Evolutionary conservation across 371 early-diverging fungal species (phyloP).

Genomic region (Furculomyces boomerangus): DNA sequence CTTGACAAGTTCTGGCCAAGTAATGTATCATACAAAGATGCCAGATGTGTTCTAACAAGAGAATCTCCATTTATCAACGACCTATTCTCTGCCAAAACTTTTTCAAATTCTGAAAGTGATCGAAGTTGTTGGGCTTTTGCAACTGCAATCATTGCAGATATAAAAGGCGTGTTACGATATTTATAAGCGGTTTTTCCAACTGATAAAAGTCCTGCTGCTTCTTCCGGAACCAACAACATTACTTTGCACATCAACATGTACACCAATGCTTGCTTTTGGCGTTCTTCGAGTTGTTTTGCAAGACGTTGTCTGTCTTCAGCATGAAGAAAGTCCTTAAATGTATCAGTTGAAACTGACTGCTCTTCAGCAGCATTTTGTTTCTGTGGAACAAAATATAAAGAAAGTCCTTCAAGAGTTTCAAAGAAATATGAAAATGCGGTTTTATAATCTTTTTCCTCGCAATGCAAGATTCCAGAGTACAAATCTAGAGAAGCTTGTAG

Average conservation of each 20-base stretch:
- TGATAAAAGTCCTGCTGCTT: slow-evolving; percentile 16
- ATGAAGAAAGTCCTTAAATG: background rate
- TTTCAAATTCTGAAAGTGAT: slow-evolving; percentile 83
- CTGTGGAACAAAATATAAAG: slow-evolving; percentile 63
- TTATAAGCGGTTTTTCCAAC: slow-evolving; percentile 21
- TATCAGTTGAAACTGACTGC: background rate
- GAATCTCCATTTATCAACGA: slow-evolving; percentile 78
- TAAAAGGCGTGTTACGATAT: slow-evolving; percentile 30
- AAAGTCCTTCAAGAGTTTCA: slow-evolving; percentile 89
- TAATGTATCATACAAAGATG: slow-evolving; percentile 87
- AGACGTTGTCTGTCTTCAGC: background rate
- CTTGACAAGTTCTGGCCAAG: slow-evolving; percentile 93
- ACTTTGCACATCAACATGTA: slow-evolving; percentile 96
- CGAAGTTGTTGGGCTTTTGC: slow-evolving; percentile 88
- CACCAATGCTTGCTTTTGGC: slow-evolving; percentile 75
- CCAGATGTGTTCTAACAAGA: slow-evolving; percentile 77
- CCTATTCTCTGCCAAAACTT: slow-evolving; percentile 64
- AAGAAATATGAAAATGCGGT: slow-evolving; percentile 97
- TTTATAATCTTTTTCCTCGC: slow-evolving; percentile 97
- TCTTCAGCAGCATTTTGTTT: background rate
- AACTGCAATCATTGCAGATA: slow-evolving; percentile 88
- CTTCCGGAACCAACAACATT: slow-evolving; percentile 50
- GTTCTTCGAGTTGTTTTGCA: slow-evolving; percentile 9
- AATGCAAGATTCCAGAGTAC: slow-evolving; percentile 93
- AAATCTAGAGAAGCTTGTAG: slow-evolving; percentile 93